These are phyloP conservation scores for Quercus cerris DNA, from an alignment of 306 rosid species.

Conservation along the genomic window DNA sequence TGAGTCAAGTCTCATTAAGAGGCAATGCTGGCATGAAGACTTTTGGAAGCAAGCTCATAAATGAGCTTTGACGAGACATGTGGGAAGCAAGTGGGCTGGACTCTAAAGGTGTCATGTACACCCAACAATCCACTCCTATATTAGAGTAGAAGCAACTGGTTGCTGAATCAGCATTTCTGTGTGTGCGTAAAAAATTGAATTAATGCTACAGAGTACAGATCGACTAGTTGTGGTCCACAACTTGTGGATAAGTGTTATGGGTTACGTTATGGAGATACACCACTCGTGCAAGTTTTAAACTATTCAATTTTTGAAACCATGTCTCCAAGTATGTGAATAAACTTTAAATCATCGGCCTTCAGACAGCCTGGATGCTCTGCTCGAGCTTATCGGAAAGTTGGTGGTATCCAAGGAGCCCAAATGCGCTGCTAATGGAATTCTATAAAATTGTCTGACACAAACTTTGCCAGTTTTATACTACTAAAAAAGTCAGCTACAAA, in stretches of 20 bases:
- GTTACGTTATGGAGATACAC: neutral
- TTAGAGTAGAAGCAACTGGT: too few species aligned
- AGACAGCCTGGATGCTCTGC: constrained; percentile 20
- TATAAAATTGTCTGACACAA: neutral
- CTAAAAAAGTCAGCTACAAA: neutral
- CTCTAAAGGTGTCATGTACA: too few species aligned
- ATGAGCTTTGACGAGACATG: too few species aligned
- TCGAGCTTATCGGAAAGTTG: constrained; percentile 7
- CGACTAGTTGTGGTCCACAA: too few species aligned
- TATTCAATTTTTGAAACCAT: neutral
- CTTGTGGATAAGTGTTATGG: neutral
- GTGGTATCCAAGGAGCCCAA: constrained; percentile 23
- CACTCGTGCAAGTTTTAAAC: neutral
- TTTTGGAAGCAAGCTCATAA: too few species aligned
- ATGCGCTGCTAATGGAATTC: neutral
- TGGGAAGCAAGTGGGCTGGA: too few species aligned
- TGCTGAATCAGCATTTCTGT: neutral
- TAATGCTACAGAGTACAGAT: neutral
- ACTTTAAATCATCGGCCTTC: constrained; percentile 2
- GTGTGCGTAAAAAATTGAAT: neutral
- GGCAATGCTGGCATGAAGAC: too few species aligned
- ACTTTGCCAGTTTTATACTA: neutral
- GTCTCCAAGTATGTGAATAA: constrained; percentile 9
- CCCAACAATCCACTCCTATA: too few species aligned
- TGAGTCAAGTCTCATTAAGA: too few species aligned